A percentile compares a stretch with the other conserved stretches of the same genome.
These are phyloP conservation scores for Scenedesmus sp. DNA, from an alignment of 163 green algal genomes.

Conservation along the genomic window DNA sequence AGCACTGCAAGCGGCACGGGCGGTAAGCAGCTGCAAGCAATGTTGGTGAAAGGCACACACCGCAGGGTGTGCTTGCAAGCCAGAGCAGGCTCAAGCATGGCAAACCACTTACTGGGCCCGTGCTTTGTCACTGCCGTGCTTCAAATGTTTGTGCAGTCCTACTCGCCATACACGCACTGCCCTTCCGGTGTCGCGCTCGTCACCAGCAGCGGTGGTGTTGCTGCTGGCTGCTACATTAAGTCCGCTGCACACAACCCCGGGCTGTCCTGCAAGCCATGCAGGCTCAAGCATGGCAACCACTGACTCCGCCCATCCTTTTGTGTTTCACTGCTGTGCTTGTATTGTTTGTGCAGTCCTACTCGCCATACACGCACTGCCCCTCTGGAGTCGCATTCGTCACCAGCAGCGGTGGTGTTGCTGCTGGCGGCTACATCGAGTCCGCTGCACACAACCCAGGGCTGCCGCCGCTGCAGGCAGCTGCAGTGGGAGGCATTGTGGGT, in stretches of 20 bases:
- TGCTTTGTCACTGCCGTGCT: not conserved
- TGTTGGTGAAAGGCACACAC: not conserved
- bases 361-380: constrained; percentile 90
- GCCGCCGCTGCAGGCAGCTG: constrained; percentile 88
- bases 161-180: constrained; percentile 56
- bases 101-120: no score
- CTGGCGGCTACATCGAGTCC: constrained; percentile 89
- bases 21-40: constrained; percentile 43
- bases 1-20: constrained; percentile 70
- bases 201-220: constrained; percentile 72
- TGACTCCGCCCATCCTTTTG: not conserved
- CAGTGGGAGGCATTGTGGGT: constrained; percentile 71
- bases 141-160: not conserved
- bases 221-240: constrained; percentile 88
- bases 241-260: constrained; percentile 96
- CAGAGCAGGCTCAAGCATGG: not conserved
- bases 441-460: constrained; percentile 97
- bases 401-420: constrained; percentile 72
- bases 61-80: not conserved
- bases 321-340: not conserved
- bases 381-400: constrained; percentile 84
- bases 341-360: constrained; percentile 74
- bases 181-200: constrained; percentile 84
- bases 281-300: no score
- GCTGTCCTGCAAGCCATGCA: constrained; percentile 52